Conservation (phyloP, 371 early-diverging fungal genomes). For the Chytridium lagenaria region DNA sequence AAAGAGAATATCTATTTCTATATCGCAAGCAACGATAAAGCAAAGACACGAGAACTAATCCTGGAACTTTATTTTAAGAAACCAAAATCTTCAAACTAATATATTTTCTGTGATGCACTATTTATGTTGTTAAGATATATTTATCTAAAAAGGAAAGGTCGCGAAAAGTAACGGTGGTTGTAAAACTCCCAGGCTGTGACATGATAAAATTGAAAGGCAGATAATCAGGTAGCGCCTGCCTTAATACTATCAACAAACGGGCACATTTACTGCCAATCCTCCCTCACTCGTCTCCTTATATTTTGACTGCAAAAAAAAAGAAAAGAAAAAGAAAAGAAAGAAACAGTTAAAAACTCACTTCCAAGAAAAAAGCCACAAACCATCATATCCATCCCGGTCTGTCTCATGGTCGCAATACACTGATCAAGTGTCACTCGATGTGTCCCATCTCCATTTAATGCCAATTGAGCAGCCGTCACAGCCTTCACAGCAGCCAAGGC, state of each 20-base stretch:
- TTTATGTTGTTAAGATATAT: too few species aligned
- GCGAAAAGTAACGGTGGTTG: too few species aligned
- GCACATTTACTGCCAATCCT: slow-evolving; percentile 73
- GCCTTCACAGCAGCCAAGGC: slow-evolving; percentile 95
- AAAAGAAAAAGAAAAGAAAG: background rate
- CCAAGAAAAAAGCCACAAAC: slow-evolving; percentile 7
- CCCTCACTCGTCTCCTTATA: slow-evolving; percentile 96
- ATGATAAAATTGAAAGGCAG: too few species aligned
- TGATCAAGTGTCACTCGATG: slow-evolving; percentile 92
- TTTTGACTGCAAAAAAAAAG: slow-evolving; percentile 70
- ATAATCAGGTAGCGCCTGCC: background rate
- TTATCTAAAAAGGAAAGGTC: too few species aligned
- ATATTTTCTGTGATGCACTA: too few species aligned
- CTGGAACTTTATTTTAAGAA: too few species aligned
- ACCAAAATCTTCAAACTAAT: too few species aligned
- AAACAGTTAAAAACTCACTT: background rate
- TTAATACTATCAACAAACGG: slow-evolving; percentile 36
- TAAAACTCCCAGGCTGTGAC: too few species aligned
- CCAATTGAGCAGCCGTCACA: slow-evolving; percentile 92
- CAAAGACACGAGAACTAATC: too few species aligned
- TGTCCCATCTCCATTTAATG: slow-evolving; percentile 87
- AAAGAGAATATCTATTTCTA: too few species aligned
- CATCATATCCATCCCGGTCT: slow-evolving; percentile 80
- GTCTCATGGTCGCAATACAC: slow-evolving; percentile 96
- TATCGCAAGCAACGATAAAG: too few species aligned